Conservation (phyloP, 1,284 basidiomycete genomes). For the Golubevia sp. region DNA sequence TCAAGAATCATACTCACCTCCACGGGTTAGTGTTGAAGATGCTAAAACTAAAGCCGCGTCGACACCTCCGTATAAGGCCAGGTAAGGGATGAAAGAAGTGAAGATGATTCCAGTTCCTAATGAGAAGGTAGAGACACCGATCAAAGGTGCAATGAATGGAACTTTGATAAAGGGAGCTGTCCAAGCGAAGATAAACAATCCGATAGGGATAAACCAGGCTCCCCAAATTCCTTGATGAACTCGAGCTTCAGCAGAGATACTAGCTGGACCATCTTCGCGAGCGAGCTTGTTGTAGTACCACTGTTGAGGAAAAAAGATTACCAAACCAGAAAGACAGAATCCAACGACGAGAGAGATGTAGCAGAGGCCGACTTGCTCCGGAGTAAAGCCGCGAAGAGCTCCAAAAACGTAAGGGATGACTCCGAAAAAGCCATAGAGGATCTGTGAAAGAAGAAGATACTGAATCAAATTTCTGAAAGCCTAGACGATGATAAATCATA, state of each 20-base stretch:
- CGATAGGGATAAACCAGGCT: neutral
- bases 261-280: slow-evolving; percentile 1
- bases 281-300: slow-evolving; percentile 15
- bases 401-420: slow-evolving; percentile 25
- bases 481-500: too few species aligned
- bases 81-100: slow-evolving; percentile 23
- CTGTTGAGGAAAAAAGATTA: slow-evolving; percentile 17
- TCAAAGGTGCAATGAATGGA: slow-evolving; percentile 22
- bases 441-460: slow-evolving; percentile 1
- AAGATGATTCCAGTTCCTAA: slow-evolving; percentile 24
- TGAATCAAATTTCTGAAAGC: too few species aligned
- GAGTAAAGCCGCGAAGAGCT: slow-evolving; percentile 18
- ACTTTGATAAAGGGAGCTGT: slow-evolving; percentile 2
- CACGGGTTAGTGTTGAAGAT: slow-evolving; percentile 18
- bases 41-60: slow-evolving; percentile 24
- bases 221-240: neutral
- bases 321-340: slow-evolving; percentile 14
- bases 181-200: neutral
- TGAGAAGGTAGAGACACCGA: slow-evolving; percentile 20
- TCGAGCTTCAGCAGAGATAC: neutral
- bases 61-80: slow-evolving; percentile 23
- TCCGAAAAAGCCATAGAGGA: slow-evolving; percentile 32
- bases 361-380: slow-evolving; percentile 20
- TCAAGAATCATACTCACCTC: too few species aligned
- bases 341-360: slow-evolving; percentile 26